Base-by-base conservation (phyloP, 2,329 filamentous ascomycete species). In the Aspergillus uvarum region DNA sequence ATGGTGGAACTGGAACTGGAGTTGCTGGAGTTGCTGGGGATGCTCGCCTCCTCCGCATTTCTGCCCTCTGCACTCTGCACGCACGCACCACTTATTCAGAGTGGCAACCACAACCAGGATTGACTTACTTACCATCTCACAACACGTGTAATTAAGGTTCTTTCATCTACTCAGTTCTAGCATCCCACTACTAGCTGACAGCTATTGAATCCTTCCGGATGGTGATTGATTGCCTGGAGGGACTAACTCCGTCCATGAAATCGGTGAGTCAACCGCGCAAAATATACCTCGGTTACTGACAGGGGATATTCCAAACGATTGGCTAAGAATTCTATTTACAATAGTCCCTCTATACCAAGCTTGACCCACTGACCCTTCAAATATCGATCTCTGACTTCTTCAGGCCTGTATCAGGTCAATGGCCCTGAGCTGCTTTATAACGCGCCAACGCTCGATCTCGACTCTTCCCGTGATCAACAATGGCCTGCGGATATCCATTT, bases 381-480 rank as follows among this genome's bases (percentile, higher is more conserved):
- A 3, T 22, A 22, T 22, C 22, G 22, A 22, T 22, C 22, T 22
- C 22, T 19, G 16, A 1, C 38, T 19, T 44, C 32, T 35, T 35
- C 19, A 21, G 12, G 26, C 7, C 26, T 29, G 26, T 3, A 29
- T 7, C 26, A 35, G 42, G n/a, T 54, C n/a, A 54, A n/a, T 47
- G n/a, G 7, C 54, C 51, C 56, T 66, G 56, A 10, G 68, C 87
- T 42, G 80, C 80, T 74, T 93, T 94, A 73, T 92, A 96, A 65
- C 85, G 85, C 57, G 76, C 78, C 71, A 95, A 76, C 29, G 89
- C 89, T 65, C 85, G 82, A 55, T 89, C 86, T 60, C 92, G 83
- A 55, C 84, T 84, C 12, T 79, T 80, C 69, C 87, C 89, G 73
- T 96, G 92, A 47, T 89, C 83, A 1, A 96, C 90, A 64, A 94